phyloP scores from a whole-genome alignment of 768 basidiomycete genomes.

The Lentinula sp. region DNA sequence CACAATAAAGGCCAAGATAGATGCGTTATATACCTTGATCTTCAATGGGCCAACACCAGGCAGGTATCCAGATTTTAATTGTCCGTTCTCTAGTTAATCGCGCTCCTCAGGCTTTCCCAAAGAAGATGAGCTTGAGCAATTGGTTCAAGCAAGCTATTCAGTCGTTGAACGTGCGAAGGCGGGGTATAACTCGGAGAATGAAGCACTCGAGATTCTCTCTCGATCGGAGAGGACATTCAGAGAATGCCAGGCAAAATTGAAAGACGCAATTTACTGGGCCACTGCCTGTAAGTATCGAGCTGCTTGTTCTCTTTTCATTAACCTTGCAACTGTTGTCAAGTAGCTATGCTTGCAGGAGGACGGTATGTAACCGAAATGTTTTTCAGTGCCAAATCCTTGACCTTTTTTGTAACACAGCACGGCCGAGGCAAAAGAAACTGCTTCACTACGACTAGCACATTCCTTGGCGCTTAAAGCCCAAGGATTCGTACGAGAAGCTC shows the following conservation, averaged over 20 bases:
- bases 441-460: background rate
- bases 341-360: constrained; percentile 7
- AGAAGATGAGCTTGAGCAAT: constrained; percentile 4
- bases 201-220: background rate
- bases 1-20: background rate
- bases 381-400: background rate
- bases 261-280: constrained; percentile 7
- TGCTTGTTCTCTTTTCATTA: background rate
- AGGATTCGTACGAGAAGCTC: background rate
- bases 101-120: background rate
- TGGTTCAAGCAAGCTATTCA: background rate
- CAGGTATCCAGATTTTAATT: background rate
- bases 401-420: background rate
- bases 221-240: background rate
- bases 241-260: constrained; percentile 3
- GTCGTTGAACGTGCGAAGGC: background rate
- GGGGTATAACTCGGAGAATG: background rate
- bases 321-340: background rate
- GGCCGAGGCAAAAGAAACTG: background rate
- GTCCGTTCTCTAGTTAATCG: background rate
- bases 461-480: background rate
- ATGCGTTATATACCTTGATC: background rate
- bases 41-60: constrained; percentile 6
- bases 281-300: background rate
- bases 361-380: background rate